Percentiles rank a stretch among this genome's conserved stretches.
Conservation (phyloP, 805 yeast species). For the Yarrowia osloensis region DNA sequence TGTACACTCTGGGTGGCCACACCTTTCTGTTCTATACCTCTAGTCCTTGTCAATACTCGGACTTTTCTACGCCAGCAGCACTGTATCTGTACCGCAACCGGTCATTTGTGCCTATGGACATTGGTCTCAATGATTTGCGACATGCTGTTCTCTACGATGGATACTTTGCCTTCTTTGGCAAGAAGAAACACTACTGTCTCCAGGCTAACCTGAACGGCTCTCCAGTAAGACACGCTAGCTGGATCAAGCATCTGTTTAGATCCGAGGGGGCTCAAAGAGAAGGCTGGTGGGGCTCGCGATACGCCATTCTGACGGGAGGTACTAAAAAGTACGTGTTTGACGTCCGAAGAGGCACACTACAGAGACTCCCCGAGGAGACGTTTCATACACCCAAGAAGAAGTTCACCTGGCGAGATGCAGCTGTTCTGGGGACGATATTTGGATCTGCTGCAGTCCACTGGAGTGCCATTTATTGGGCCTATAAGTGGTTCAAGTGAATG, state of each 20-base stretch:
- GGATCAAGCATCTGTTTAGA: background rate
- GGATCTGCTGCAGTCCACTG: background rate
- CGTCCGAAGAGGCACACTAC: background rate
- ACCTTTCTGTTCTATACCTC: background rate
- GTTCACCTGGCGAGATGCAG: background rate
- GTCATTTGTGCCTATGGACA: background rate
- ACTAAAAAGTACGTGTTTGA: background rate
- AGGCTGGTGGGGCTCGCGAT: background rate
- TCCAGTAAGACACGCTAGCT: background rate
- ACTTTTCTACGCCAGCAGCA: background rate
- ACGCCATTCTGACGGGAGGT: background rate
- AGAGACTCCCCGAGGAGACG: background rate
- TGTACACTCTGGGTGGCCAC: background rate
- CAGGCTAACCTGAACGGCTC: background rate
- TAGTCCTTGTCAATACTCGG: background rate
- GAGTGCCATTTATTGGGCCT: background rate
- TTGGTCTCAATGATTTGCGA: background rate
- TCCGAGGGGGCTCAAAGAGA: background rate
- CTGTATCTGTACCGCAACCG: background rate
- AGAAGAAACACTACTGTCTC: background rate
- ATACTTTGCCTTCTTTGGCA: background rate
- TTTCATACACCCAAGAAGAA: background rate
- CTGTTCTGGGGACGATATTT: background rate
- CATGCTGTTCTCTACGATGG: background rate
- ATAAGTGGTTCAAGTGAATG: background rate